Evolutionary conservation across 108 stramenopile genomes (phyloP), one percentile per base, ranked within the genome.

Genomic region (Licmophora abbreviata): DNA sequence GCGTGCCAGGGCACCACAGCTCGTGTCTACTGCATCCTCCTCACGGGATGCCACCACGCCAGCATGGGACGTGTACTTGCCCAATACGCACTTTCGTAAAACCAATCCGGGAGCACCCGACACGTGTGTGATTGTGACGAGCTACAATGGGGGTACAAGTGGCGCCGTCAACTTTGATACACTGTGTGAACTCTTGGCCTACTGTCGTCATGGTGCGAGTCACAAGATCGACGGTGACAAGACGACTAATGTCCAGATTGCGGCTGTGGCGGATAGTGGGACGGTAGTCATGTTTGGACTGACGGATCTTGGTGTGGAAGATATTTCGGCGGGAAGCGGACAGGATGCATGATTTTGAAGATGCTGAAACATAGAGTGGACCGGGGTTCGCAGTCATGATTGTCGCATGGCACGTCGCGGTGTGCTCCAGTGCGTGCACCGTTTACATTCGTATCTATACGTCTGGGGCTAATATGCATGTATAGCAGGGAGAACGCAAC

Each of bases 201-300:
- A 65, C 3, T 23, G 65, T 4, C 48, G 55, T 32, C 35, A 58
- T 34, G n/a, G n/a, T n/a, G n/a, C n/a, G n/a, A n/a, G n/a, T n/a
- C n/a, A n/a, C n/a, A n/a, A n/a, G n/a, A n/a, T n/a, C n/a, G n/a
- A n/a, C n/a, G n/a, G n/a, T n/a, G n/a, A n/a, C n/a, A n/a, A n/a
- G n/a, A 67, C 66, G 41, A 77, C 82, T 56, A 81, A 81, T 9
- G 38, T 92, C 14, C 74, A 81, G 24, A 60, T 87, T 28, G 77
- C 75, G 5, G 73, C 75, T 7, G 80, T 88, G 20, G 69, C 82
- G 15, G 86, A 92, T 55, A 63, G 72, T 23, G 89, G 89, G 38
- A 74, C 85, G 14, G 83, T 87, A 1, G 54, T 83, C 48, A 76
- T 80, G 59, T 87, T 85, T 61, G 80, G 83, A 17, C 64, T 87